Base-by-base conservation (phyloP, 1,284 basidiomycete species). In the Psilocybe mexicana region DNA sequence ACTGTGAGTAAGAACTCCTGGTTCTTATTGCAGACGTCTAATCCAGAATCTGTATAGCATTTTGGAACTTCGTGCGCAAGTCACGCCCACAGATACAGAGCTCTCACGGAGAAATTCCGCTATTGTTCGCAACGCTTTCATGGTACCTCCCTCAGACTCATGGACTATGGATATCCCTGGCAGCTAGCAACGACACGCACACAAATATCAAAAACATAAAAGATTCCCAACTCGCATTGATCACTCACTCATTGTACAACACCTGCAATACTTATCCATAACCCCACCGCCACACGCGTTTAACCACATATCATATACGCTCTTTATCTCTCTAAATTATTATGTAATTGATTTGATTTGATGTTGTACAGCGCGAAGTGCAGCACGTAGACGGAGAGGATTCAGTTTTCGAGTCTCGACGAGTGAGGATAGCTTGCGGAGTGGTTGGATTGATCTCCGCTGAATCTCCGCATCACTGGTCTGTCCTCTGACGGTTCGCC, bases 51-150 rank as follows among this genome's bases (percentile, higher is more conserved):
- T 47, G 46, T 26, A n/a, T 38, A 70, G 69, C 42, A 66, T 70
- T 26, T 52, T 70, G 1, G 61, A 66, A 25, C 57, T 70, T n/a
- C 66, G 69, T 10, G 57, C 60, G 49, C 63, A 63, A 57, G 63
- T 66, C 35, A 45, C 54, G 10, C 66, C 65, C n/a, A 65, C 67
- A 6, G 62, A 65, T 3, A 45, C 63, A 14, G 62, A 69, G 47
- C 52, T 70, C n/a, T 60, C 60, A n/a, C 58, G 61, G 18, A 63
- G 54, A 25, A 57, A 68, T 48, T 70, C 69, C 1, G n/a, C 49
- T 23, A 52, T 70, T 18, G 63, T 70, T 6, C 57, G 65, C 4
- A 50, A 61, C 14, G 68, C 67, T 23, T 59, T 70, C 23, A n/a
- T 18, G 23, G 28, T 11, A 25, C 25, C 40, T 11, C 11, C 12